Evolutionary conservation across 192 early-diverging fungal genomes (phyloP), one percentile per base, ranked within the genome.

Genomic region (Linnemannia exigua): DNA sequence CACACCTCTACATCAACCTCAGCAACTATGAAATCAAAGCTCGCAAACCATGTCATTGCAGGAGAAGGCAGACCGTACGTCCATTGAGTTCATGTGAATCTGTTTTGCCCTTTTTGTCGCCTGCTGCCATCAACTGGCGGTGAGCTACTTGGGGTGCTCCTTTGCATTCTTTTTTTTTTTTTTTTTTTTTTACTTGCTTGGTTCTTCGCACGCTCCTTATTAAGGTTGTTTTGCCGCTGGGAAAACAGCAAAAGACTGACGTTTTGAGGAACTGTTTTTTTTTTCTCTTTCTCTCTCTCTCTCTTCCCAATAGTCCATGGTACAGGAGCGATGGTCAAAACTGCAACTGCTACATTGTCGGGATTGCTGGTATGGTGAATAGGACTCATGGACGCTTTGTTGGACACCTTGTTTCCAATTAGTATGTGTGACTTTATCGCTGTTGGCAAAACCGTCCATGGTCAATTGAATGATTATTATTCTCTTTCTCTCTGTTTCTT

Each of bases 301-400:
- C 50, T 38, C 33, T 74, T 54, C 50, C 31, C n/a, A 14, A 31
- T 83, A 90, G 89, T 38, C 89, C 89, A 82, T 90, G 89, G 89
- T 90, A 90, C 67, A 87, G 77, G 72, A 83, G 76, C 54, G 90
- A 94, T 83, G 95, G 95, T 46, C 90, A 88, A 38, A 94, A 92
- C 80, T 87, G 89, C 48, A 88, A 91, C 19, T 89, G 91, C 33
- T 96, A 95, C 79, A 87, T 96, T 41, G 91, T 96, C 48, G 94
- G 94, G 68, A 91, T 96, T 72, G 95, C 94, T 73, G 95, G 95
- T 88, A 89, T 67, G 58, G 22, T 1, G 17, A 22, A 3, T 3
- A 15, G n/a, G n/a, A n/a, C n/a, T 15, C 9, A 31, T 44, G 41
- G 41, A 44, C 41, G 9, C 41, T n/a, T n/a, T 6, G 41, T 3